Base-by-base conservation (phyloP, 805 yeast species). In the Hanseniaspora clermontiae region DNA sequence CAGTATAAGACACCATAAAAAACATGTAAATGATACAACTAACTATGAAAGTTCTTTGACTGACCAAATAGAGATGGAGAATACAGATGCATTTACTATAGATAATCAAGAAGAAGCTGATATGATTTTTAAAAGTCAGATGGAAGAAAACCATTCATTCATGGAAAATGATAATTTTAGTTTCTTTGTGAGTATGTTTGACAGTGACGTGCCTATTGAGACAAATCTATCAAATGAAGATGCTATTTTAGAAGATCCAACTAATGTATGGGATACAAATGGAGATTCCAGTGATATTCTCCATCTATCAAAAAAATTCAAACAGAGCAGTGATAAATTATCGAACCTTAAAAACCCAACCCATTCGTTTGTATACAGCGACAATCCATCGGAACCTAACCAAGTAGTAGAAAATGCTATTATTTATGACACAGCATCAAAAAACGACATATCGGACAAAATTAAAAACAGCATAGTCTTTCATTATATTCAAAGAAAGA, bases 401-500 rank as follows among this genome's bases (percentile, higher is more conserved):
- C n/a, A 29, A 24, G 14, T 34, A 5, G 9, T 32, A 29, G 34
- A 24, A 3, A 37, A 40, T 19, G 37, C 56, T 8, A 52, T 52
- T 5, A 24, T 38, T 6, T 52, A 45, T 31, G 40, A 51, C 17
- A 11, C 37, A 11, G 1, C 43, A 5, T 14, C 37, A 24, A 43
- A 43, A 5, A 10, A 7, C 8, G 29, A 9, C 7, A 31, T 46
- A 31, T 32, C 20, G 38, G 38, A 31, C 11, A 50, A 57, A 40
- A 17, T 39, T 27, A 27, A 45, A n/a, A 43, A 40, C n/a, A 37
- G 53, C 6, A 51, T 40, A 34, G 32, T 34, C 3, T 20, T 42
- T 19, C 24, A 11, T 17, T 43, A 31, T 8, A 19, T 51, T 8
- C 9, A 70, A 20, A 75, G 75, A 12, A 71, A 73, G 42, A 54